A percentile compares a stretch with the other conserved stretches of the same genome.
phyloP scores from a whole-genome alignment of 345 rosid genomes.

The Gossypium thurberi region DNA sequence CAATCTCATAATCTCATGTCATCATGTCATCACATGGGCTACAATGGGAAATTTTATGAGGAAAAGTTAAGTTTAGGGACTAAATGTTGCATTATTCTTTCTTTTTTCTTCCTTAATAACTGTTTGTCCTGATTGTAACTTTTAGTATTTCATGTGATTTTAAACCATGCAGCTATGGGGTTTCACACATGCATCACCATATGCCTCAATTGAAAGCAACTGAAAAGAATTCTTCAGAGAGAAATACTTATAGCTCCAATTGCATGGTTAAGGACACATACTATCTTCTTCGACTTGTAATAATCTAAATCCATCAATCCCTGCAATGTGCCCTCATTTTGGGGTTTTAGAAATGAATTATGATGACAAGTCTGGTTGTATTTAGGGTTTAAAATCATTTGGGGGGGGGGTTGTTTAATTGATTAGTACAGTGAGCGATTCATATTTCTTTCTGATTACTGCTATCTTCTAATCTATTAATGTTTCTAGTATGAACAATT shows the following conservation, averaged over 20 bases:
- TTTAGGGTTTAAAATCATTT: background rate
- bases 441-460: too few relatives aligned
- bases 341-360: background rate
- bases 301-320: background rate
- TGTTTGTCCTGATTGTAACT: background rate
- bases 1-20: too few relatives aligned
- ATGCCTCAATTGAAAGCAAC: conserved; percentile 18
- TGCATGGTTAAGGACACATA: background rate
- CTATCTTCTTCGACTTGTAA: too few relatives aligned
- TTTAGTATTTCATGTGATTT: background rate
- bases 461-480: too few relatives aligned
- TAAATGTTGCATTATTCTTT: background rate
- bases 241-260: background rate
- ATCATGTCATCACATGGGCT: too few relatives aligned
- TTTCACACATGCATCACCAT: conserved; percentile 52
- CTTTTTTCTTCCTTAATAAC: background rate
- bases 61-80: too few relatives aligned
- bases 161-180: conserved; percentile 72
- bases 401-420: background rate
- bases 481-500: too few relatives aligned
- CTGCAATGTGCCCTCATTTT: background rate
- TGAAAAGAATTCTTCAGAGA: conserved; percentile 6
- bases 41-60: too few relatives aligned
- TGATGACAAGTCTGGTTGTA: background rate
- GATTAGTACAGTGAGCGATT: too few relatives aligned